Conservation (phyloP, 2,329 filamentous ascomycete species). For the Pyrenophora seminiperda region DNA sequence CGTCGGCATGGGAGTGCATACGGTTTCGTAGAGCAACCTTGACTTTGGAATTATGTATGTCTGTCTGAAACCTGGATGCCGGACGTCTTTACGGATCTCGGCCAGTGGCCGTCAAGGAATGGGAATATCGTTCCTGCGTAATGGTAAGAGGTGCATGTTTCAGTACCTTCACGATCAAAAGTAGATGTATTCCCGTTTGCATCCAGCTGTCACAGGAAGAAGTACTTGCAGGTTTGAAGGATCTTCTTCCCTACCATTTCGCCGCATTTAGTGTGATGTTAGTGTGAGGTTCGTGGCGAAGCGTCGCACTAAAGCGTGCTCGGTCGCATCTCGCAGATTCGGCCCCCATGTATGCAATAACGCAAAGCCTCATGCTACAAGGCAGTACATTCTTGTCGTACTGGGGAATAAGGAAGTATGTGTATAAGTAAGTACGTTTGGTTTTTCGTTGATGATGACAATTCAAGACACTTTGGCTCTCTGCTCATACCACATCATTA, state of each 20-base stretch:
- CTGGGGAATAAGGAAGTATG: background rate
- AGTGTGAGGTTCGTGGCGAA: slow-evolving; percentile 2
- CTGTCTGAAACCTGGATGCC: background rate
- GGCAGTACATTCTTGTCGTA: background rate
- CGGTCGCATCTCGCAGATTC: slow-evolving; percentile 5
- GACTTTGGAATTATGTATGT: background rate
- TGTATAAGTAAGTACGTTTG: slow-evolving; percentile 6
- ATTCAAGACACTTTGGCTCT: background rate
- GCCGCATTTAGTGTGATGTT: background rate
- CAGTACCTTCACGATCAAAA: background rate
- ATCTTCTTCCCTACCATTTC: background rate
- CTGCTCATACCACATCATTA: background rate
- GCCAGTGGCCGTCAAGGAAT: too few relatives aligned
- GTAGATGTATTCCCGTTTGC: background rate
- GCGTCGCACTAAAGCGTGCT: slow-evolving; percentile 9
- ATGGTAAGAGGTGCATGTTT: background rate
- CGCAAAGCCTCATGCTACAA: slow-evolving; percentile 3
- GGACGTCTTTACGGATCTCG: too few relatives aligned
- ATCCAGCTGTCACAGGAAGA: background rate
- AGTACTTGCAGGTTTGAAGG: background rate
- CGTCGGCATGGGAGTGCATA: background rate
- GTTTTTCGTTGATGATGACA: background rate
- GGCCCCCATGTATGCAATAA: slow-evolving; percentile 1
- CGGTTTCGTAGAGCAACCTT: background rate
- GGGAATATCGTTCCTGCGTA: too few relatives aligned